Evolutionary conservation across 371 early-diverging fungal species (phyloP).

Genomic region (Batkoa obscura): DNA sequence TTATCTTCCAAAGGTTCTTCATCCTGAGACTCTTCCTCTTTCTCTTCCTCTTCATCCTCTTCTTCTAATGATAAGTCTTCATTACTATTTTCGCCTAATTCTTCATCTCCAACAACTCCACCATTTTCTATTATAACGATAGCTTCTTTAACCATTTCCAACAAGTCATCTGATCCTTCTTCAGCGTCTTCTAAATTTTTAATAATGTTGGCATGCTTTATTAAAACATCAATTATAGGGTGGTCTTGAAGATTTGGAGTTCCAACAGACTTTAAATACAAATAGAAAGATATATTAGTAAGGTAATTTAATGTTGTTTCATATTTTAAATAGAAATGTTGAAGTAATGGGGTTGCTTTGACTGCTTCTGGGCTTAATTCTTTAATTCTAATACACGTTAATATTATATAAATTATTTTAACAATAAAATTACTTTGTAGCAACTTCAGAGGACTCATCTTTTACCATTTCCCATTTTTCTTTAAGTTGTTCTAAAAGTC

Average conservation of each 20-base stretch:
- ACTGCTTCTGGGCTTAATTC: neutral
- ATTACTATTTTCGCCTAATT: neutral
- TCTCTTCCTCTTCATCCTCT: too few relatives aligned
- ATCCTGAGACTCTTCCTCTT: too few relatives aligned
- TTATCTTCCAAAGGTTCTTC: constrained; percentile 8
- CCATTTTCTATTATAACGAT: neutral
- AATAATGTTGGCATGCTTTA: constrained; percentile 44
- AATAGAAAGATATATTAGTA: constrained; percentile 76
- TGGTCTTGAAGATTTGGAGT: constrained; percentile 40
- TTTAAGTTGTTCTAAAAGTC: constrained; percentile 51
- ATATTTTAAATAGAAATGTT: constrained; percentile 17
- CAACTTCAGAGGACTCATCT: constrained; percentile 14
- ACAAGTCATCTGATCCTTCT: constrained; percentile 14
- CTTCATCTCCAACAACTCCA: neutral
- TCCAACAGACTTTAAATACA: constrained; percentile 49
- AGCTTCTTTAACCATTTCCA: constrained; percentile 7
- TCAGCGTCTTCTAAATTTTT: constrained; percentile 46
- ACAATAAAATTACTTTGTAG: constrained; percentile 13
- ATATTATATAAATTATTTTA: neutral
- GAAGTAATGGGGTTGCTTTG: neutral
- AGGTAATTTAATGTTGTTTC: constrained; percentile 50
- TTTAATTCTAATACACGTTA: neutral
- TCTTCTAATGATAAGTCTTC: too few relatives aligned
- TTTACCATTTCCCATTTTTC: constrained; percentile 24
- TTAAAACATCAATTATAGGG: constrained; percentile 62